Conservation (phyloP, 2,329 filamentous ascomycete species). For the Hirsutella rhossiliensis region DNA sequence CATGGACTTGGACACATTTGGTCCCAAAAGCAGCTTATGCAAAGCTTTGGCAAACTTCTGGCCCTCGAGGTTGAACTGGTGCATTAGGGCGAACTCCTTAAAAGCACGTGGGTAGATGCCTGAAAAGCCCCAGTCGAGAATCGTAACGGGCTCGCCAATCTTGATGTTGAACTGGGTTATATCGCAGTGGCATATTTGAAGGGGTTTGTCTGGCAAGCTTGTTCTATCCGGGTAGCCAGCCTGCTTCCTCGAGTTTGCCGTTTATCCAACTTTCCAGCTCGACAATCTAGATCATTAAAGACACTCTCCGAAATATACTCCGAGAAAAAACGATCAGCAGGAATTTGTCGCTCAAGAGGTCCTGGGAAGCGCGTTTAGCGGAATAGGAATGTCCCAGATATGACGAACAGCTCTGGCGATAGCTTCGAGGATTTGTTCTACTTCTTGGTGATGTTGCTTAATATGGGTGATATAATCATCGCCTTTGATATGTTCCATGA, state of each 20-base stretch:
- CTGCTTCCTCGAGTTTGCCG: background rate
- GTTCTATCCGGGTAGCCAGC: constrained; percentile 1
- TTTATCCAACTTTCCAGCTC: constrained; percentile 3
- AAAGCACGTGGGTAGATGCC: constrained; percentile 3
- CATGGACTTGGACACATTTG: too few relatives aligned
- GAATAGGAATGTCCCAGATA: constrained; percentile 3
- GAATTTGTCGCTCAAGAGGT: constrained; percentile 1
- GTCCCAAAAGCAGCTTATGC: too few relatives aligned
- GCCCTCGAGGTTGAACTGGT: background rate
- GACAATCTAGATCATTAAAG: background rate
- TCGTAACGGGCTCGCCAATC: constrained; percentile 3
- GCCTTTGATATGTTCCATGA: constrained; percentile 3
- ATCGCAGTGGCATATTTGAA: constrained; percentile 3
- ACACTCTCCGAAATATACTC: background rate
- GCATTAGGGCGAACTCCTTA: constrained; percentile 1
- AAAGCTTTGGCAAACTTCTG: too few relatives aligned
- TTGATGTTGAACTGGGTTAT: constrained; percentile 3
- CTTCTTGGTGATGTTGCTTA: background rate
- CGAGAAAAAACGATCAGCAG: constrained; percentile 3
- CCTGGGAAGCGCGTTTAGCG: constrained; percentile 1
- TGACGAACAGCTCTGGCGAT: constrained; percentile 1
- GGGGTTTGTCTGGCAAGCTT: constrained; percentile 1
- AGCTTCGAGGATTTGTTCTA: background rate
- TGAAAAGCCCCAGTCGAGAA: constrained; percentile 3
- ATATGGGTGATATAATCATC: background rate